A percentile compares a stretch with the other conserved stretches of the same genome.
These are phyloP conservation scores for Suzukiozyma palmioleophila DNA, from an alignment of 1,139 yeast species.

Conservation along the genomic window DNA sequence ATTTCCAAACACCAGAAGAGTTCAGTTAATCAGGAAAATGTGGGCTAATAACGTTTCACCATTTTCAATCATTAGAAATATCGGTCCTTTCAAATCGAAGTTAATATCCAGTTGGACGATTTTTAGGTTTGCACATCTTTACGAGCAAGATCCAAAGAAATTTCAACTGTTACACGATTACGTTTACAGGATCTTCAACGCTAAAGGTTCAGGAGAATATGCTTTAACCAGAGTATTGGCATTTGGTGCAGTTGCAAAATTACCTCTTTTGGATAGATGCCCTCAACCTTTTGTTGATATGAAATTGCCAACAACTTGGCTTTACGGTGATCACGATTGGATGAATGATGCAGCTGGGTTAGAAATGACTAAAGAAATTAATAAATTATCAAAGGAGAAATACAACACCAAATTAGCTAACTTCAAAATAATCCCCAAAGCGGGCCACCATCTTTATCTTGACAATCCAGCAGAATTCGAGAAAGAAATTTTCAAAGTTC, in stretches of 20 bases:
- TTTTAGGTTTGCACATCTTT: conserved; percentile 33
- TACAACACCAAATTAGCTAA: conserved; percentile 19
- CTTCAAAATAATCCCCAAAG: conserved; percentile 45
- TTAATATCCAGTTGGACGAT: conserved; percentile 40
- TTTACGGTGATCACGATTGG: conserved; percentile 48
- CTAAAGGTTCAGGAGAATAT: conserved; percentile 43
- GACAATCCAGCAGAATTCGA: conserved; percentile 54
- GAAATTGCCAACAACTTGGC: conserved; percentile 43
- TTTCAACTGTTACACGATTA: conserved; percentile 39
- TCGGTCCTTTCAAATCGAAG: conserved; percentile 37
- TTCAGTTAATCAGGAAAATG: conserved; percentile 22
- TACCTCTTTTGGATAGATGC: conserved; percentile 43
- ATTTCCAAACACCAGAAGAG: conserved; percentile 15
- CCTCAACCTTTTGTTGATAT: conserved; percentile 32
- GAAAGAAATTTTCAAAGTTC: conserved; percentile 38
- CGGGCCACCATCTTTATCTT: conserved; percentile 78
- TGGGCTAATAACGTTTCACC: conserved; percentile 41
- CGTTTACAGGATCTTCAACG: conserved; percentile 37
- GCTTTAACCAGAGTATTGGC: conserved; percentile 41
- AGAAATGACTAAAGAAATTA: conserved; percentile 38
- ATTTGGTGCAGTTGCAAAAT: conserved; percentile 35
- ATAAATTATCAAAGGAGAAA: conserved; percentile 21
- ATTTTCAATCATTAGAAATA: conserved; percentile 29
- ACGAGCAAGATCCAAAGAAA: conserved; percentile 25
- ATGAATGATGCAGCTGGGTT: conserved; percentile 44